These are phyloP conservation scores for Rhizopogon vinicolor DNA, from an alignment of 768 basidiomycete species.

Conservation along the genomic window DNA sequence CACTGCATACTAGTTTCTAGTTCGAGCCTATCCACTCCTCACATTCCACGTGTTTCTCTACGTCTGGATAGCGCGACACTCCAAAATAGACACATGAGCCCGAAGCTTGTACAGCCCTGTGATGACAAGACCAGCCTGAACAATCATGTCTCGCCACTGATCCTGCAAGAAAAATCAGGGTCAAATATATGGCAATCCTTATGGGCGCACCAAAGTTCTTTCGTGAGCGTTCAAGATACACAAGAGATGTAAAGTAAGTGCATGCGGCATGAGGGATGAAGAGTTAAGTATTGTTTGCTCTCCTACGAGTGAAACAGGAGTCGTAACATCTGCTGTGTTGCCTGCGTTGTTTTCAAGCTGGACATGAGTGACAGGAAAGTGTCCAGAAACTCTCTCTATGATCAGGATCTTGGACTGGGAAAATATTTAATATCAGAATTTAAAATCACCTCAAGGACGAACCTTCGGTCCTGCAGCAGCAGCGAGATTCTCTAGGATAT, in stretches of 20 bases:
- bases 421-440: neutral
- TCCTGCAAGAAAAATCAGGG: neutral
- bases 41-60: neutral
- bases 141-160: neutral
- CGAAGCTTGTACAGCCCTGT: slow-evolving; percentile 1
- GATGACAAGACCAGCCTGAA: neutral
- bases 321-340: neutral
- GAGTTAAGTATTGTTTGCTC: neutral
- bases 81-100: slow-evolving; percentile 1
- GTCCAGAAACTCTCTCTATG: neutral
- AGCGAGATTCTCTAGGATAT: neutral
- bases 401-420: slow-evolving; percentile 1
- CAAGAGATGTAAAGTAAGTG: neutral
- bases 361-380: neutral
- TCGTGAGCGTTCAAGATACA: slow-evolving; percentile 1
- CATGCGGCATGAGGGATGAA: neutral
- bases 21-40: too few species aligned
- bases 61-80: neutral
- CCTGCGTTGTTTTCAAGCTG: neutral
- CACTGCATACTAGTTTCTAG: too few species aligned
- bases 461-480: slow-evolving; percentile 1
- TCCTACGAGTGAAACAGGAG: neutral
- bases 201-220: neutral
- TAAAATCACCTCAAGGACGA: neutral
- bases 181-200: neutral